Base-by-base conservation (phyloP, 2,329 filamentous ascomycete species). In the Eurotiales sp. region DNA sequence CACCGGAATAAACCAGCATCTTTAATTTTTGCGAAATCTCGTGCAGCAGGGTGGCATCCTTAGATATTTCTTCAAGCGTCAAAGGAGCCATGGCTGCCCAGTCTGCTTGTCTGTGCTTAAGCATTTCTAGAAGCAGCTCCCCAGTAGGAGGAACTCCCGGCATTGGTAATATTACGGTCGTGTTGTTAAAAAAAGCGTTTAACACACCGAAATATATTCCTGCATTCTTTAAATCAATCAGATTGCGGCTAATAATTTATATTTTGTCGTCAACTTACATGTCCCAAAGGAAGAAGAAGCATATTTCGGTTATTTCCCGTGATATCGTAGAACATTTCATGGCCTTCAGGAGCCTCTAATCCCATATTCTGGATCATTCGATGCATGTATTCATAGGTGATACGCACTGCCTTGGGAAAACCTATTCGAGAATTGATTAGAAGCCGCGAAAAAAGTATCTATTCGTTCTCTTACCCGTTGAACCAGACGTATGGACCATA, bases 111-210 rank as follows among this genome's bases (percentile, higher is more conserved):
- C 14, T 48, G 36, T 41, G 36, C 23, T 41, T 22, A 15, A 48
- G 46, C 1, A 48, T 48, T 30, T 41, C 46, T 23, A 48, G 25
- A 22, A 48, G 46, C 10, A 25, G 21, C 29, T 48, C 46, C 21
- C 36, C 46, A 30, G 36, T 48, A 3, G 46, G 46, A 15, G 46
- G 46, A 3, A 40, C 29, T 6, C 46, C 46, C 11, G 46, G 46
- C 22, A 48, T 8, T 17, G 46, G 46, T 14, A 48, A 10, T 27
- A 41, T 48, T 15, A 48, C 46, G 17, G 46, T 48, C 3, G 46
- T 48, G 37, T 48, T 48, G 46, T 48, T 48, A 15, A 48, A 48
- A 12, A 48, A 48, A 27, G 46, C n/a, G 10, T 48, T 48, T 3
- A 48, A 41, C 7, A 48, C 37, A 23, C 46, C 46, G 12, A 48